These are phyloP conservation scores for Erodium maritimum DNA, from an alignment of 345 rosid species.

Conservation along the genomic window DNA sequence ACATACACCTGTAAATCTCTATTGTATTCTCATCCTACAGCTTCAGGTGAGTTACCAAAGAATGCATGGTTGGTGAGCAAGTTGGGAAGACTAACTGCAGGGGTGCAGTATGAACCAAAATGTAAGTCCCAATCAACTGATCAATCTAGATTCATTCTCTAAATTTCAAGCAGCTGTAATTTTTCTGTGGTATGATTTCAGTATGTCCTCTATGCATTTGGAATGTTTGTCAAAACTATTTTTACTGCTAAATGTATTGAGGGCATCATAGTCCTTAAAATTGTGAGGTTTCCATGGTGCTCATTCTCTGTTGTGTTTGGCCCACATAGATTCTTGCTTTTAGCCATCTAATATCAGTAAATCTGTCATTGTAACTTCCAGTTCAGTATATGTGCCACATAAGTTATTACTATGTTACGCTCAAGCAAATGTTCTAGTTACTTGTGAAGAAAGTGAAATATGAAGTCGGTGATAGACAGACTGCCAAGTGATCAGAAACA, in stretches of 20 bases:
- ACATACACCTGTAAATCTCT: not conserved
- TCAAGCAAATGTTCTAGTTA: not conserved
- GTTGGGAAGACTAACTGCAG: conserved; percentile 73
- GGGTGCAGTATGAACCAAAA: conserved; percentile 72
- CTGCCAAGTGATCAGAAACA: not conserved
- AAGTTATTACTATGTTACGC: not conserved
- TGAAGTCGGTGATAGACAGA: not conserved
- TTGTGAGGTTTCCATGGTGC: not conserved
- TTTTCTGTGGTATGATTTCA: not conserved
- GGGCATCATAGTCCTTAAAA: too few relatives aligned
- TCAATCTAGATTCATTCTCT: conserved; percentile 4
- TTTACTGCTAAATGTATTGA: too few relatives aligned
- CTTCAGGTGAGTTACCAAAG: conserved; percentile 46
- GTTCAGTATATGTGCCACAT: not conserved
- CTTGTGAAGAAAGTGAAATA: not conserved
- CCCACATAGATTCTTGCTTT: not conserved
- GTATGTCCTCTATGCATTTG: not conserved
- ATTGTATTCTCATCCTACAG: conserved; percentile 17
- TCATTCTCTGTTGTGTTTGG: not conserved
- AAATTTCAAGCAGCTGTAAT: not conserved
- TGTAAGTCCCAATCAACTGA: conserved; percentile 32
- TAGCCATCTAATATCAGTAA: not conserved
- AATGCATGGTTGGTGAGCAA: conserved; percentile 80
- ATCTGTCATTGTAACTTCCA: not conserved
- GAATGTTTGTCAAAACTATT: not conserved